These are phyloP conservation scores for Candida sphagnicola DNA, from an alignment of 805 yeast species.

Conservation along the genomic window DNA sequence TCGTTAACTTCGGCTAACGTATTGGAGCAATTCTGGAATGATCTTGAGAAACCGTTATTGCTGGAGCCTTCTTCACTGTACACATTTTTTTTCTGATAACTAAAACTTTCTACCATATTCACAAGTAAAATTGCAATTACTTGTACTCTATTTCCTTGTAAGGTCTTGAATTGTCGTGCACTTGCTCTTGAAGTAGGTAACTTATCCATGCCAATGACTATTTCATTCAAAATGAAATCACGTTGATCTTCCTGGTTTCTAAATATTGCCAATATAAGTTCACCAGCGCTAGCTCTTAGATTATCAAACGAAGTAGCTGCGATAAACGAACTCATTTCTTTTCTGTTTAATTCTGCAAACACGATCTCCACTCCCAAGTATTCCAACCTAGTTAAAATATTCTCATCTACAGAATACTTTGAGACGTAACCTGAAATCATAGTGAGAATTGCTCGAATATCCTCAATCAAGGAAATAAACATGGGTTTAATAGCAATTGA, in stretches of 20 bases:
- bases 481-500: conserved; percentile 8
- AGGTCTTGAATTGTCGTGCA: conserved; percentile 41
- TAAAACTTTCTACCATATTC: conserved; percentile 12
- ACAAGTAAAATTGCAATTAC: conserved; percentile 44
- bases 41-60: not conserved
- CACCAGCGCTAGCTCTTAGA: conserved; percentile 23
- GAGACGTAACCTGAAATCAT: conserved; percentile 10
- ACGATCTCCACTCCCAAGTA: conserved; percentile 43
- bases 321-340: conserved; percentile 17
- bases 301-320: conserved; percentile 18
- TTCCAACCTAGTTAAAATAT: conserved; percentile 54
- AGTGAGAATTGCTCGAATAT: conserved; percentile 9
- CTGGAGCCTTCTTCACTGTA: conserved; percentile 3
- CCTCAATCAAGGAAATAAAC: conserved; percentile 10
- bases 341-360: conserved; percentile 30
- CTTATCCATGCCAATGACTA: conserved; percentile 47
- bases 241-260: conserved; percentile 47
- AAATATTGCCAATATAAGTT: conserved; percentile 32
- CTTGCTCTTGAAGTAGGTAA: conserved; percentile 42
- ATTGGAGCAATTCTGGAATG: not conserved
- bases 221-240: conserved; percentile 56
- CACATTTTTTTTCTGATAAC: conserved; percentile 3
- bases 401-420: conserved; percentile 36
- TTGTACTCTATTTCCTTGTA: conserved; percentile 47
- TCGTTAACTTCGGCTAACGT: not conserved